Conservation (phyloP, 2,329 filamentous ascomycete genomes). For the Verticillium isaacii region DNA sequence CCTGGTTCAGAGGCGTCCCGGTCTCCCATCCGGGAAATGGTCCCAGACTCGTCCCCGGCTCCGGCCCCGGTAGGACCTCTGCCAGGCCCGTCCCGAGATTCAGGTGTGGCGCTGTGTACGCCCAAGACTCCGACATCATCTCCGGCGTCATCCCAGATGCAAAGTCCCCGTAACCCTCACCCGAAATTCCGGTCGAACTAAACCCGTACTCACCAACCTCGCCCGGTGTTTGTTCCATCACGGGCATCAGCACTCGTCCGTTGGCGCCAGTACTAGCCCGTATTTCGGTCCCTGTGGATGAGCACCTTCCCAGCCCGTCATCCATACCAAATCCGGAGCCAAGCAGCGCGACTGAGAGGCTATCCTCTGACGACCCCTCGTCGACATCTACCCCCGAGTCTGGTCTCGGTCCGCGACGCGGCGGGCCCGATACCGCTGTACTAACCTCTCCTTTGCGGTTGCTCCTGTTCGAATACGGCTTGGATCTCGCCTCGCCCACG, state of each 20-base stretch:
- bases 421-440: conserved; percentile 14
- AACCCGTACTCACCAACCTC: background rate
- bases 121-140: conserved; percentile 8
- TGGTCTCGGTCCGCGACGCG: conserved; percentile 19
- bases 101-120: background rate
- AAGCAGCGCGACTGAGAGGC: conserved; percentile 4
- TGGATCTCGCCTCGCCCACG: conserved; percentile 25
- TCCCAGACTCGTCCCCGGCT: background rate
- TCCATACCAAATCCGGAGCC: background rate
- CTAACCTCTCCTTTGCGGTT: conserved; percentile 29
- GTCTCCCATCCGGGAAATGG: background rate
- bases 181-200: background rate
- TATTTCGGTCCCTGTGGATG: conserved; percentile 9
- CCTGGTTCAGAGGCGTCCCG: background rate
- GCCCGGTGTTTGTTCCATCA: conserved; percentile 9
- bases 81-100: background rate
- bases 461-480: conserved; percentile 34
- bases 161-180: conserved; percentile 1
- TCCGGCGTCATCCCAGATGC: conserved; percentile 5
- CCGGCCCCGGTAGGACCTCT: background rate
- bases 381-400: conserved; percentile 34
- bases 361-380: conserved; percentile 27
- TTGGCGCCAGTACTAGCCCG: conserved; percentile 2
- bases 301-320: conserved; percentile 10
- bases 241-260: conserved; percentile 6